phyloP scores from a whole-genome alignment of 805 yeast species.

The Citeromyces nyonsensis region DNA sequence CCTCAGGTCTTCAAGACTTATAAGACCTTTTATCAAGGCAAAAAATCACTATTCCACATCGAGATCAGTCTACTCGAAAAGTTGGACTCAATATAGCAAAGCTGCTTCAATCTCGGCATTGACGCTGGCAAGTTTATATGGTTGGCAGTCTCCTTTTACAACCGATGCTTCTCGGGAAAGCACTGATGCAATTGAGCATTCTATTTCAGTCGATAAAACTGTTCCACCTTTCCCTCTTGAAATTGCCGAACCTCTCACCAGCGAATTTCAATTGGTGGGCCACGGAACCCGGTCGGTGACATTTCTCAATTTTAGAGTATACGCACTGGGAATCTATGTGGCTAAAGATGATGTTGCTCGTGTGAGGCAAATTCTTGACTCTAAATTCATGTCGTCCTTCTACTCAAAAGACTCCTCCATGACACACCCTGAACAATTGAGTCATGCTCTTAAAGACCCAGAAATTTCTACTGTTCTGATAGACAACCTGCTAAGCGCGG shows the following conservation, averaged over 20 bases:
- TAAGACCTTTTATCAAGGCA: too few relatives aligned
- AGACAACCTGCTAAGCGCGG: conserved; percentile 37
- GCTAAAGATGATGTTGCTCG: conserved; percentile 37
- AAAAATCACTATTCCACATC: too few relatives aligned
- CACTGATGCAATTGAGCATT: conserved; percentile 4
- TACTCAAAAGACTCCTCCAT: conserved; percentile 7
- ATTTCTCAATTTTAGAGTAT: conserved; percentile 68
- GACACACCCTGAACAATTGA: conserved; percentile 19
- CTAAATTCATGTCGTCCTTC: conserved; percentile 20
- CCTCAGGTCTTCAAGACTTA: too few relatives aligned
- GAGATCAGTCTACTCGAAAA: too few relatives aligned
- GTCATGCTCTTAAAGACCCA: conserved; percentile 31
- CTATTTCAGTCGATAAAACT: conserved; percentile 10
- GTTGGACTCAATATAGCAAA: too few relatives aligned
- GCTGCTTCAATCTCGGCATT: too few relatives aligned
- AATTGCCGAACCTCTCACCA: conserved; percentile 6
- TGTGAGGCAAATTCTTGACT: conserved; percentile 23
- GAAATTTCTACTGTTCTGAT: conserved; percentile 35
- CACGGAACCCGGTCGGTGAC: conserved; percentile 77
- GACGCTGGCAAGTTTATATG: too few relatives aligned
- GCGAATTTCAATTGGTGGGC: conserved; percentile 46
- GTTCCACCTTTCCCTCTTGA: conserved; percentile 13
- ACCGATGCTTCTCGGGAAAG: conserved; percentile 1
- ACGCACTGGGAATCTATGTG: conserved; percentile 74
- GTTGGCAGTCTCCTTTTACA: background rate